Conservation (phyloP, 2,329 filamentous ascomycete species). For the Juglanconis sp. region DNA sequence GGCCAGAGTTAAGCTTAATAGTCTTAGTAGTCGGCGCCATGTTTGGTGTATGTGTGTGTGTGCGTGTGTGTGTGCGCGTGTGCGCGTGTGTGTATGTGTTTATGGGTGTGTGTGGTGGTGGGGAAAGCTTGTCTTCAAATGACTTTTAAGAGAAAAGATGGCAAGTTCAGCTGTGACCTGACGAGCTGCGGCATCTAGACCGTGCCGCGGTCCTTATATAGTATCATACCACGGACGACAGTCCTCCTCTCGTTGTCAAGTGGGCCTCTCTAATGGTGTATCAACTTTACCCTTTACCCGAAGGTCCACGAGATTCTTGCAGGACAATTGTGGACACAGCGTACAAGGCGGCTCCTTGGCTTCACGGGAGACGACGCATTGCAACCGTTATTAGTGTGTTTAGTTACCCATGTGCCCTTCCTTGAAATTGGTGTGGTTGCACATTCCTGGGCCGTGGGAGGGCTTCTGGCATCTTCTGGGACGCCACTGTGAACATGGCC, state of each 20-base stretch:
- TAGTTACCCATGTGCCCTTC: not conserved
- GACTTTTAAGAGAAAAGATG: not conserved
- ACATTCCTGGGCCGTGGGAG: not conserved
- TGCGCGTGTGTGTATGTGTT: no score
- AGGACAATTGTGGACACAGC: constrained; percentile 7
- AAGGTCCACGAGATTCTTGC: constrained; percentile 10
- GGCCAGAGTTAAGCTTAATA: constrained; percentile 62
- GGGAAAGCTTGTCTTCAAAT: no score
- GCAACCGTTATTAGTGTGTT: constrained; percentile 3
- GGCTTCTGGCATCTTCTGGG: not conserved
- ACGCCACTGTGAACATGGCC: not conserved
- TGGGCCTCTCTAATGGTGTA: constrained; percentile 8
- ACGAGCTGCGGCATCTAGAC: not conserved
- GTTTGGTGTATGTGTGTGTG: not conserved
- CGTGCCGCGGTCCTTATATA: constrained; percentile 7
- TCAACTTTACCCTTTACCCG: constrained; percentile 9
- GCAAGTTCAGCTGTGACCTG: not conserved
- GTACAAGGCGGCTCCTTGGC: constrained; percentile 8
- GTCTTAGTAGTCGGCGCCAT: constrained; percentile 39
- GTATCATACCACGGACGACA: not conserved
- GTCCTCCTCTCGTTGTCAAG: not conserved
- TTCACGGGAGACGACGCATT: not conserved
- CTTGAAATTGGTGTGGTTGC: not conserved
- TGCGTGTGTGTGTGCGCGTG: no score
- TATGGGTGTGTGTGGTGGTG: no score